These are phyloP conservation scores for Russula sp. DNA, from an alignment of 768 basidiomycete species.

Conservation along the genomic window DNA sequence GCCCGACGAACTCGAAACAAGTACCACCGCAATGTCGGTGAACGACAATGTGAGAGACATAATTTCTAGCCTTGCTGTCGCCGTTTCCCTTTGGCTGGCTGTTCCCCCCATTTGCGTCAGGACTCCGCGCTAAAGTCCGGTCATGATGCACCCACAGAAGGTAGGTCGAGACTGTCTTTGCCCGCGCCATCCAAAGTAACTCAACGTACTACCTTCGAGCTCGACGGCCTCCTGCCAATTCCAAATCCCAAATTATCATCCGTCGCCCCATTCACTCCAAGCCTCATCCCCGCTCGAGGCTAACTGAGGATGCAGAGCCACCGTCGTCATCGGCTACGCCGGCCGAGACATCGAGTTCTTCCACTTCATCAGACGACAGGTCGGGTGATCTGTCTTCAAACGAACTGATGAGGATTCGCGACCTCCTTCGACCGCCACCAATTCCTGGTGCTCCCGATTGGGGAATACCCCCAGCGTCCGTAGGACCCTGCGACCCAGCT, in stretches of 20 bases:
- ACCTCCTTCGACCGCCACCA: constrained; percentile 53
- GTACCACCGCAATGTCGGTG: background rate
- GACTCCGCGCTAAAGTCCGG: constrained; percentile 22
- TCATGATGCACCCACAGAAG: constrained; percentile 13
- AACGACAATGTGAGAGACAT: constrained; percentile 26
- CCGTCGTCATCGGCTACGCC: background rate
- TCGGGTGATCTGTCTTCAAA: constrained; percentile 17
- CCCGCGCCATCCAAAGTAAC: background rate
- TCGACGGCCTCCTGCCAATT: constrained; percentile 3
- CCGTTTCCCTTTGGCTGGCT: constrained; percentile 26
- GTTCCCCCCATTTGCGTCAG: constrained; percentile 23
- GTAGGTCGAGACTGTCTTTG: background rate
- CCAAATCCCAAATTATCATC: constrained; percentile 24
- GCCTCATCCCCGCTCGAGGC: constrained; percentile 20
- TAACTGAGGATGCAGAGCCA: constrained; percentile 11
- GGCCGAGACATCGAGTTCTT: constrained; percentile 10
- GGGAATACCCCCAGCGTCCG: constrained; percentile 64
- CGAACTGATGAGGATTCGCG: constrained; percentile 50
- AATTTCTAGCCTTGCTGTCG: constrained; percentile 20
- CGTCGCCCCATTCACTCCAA: constrained; percentile 20
- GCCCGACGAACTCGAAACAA: background rate
- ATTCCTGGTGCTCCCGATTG: constrained; percentile 64
- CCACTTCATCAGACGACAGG: constrained; percentile 11
- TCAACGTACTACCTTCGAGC: background rate
- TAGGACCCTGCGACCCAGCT: constrained; percentile 51